Evolutionary conservation across 306 rosid genomes (phyloP), one percentile per base, ranked within the genome.

Genomic region (Chamaecrista fasciculata): DNA sequence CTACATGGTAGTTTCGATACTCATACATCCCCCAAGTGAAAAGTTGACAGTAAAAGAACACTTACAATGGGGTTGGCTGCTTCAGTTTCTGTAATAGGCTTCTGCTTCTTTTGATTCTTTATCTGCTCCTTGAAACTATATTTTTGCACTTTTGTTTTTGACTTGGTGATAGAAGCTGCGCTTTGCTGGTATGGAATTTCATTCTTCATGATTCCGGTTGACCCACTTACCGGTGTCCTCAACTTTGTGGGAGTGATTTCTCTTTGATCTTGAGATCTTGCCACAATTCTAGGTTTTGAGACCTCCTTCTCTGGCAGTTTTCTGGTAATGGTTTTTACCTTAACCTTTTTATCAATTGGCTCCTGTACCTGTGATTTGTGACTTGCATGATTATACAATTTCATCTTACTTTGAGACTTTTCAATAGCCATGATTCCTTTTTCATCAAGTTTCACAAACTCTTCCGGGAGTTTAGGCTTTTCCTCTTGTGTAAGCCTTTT

Each of bases 261-360:
- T 67, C 74, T 84, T 75, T 76, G 87, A 67, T 79, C 90, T 60
- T 79, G 78, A 76, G 89, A 68, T 72, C 69, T 90, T 8, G 81
- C 31, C 67, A 76, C 77, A 76, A 55, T 29, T 74, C 69, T 80
- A 42, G 75, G 73, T 52, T 78, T 82, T 43, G 58, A 67, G 23
- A 65, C 34, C 67, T 85, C 85, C 77, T 84, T 89, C 51, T 72
- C 86, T 21, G 65, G 49, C 15, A 62, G 70, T 19, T 76, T 91
- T 80, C 62, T 78, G 66, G 66, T 69, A 50, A 56, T 55, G 37
- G 67, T 44, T 74, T 74, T 66, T 8, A 52, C 81, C 79, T 81
- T 79, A 60, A 65, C 67, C 40, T 70, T 80, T 74, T 66, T 84
- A 31, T 80, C 89, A 65, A 14, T 76, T 69, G 73, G 62, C 64